Conservation (phyloP, 2,329 filamentous ascomycete species). For the Ampelomyces quisqualis region DNA sequence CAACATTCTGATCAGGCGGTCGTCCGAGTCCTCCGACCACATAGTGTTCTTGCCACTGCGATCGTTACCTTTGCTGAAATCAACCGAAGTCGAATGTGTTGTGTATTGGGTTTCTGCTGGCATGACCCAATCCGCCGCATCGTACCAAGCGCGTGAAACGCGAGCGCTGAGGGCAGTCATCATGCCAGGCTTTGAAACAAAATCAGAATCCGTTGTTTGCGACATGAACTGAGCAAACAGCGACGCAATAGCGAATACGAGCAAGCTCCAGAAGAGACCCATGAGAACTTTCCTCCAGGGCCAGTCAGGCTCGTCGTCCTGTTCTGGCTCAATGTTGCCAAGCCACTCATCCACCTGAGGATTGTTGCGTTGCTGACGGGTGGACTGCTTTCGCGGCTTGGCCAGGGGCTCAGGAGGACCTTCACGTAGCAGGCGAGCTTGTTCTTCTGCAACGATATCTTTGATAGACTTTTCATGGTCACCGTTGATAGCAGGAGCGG, state of each 20-base stretch:
- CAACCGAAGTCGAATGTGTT: conserved; percentile 12
- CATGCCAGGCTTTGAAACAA: conserved; percentile 10
- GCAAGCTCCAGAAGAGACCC: conserved; percentile 13
- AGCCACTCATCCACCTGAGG: conserved; percentile 23
- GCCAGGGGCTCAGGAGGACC: conserved; percentile 12
- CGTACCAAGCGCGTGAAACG: conserved; percentile 17
- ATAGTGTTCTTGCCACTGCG: no score
- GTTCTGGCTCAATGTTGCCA: conserved; percentile 13
- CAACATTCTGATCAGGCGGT: no score
- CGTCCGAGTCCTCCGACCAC: no score
- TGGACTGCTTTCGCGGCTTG: conserved; percentile 3
- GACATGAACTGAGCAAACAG: conserved; percentile 1
- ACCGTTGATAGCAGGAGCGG: conserved; percentile 2
- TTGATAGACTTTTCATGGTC: conserved; percentile 14
- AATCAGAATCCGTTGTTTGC: conserved; percentile 6
- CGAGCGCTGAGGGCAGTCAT: conserved; percentile 15
- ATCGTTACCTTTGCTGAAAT: no score
- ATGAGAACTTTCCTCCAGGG: conserved; percentile 12
- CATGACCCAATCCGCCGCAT: conserved; percentile 17
- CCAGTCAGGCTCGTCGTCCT: conserved; percentile 19
- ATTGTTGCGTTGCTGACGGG: conserved; percentile 8
- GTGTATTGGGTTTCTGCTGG: conserved; percentile 19
- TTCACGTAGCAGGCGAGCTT: conserved; percentile 17
- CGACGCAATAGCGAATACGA: conserved; percentile 5
- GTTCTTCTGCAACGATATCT: conserved; percentile 21